Evolutionary conservation across 2,329 filamentous ascomycete species (phyloP).

Genomic region (Ophiostoma piceae): DNA sequence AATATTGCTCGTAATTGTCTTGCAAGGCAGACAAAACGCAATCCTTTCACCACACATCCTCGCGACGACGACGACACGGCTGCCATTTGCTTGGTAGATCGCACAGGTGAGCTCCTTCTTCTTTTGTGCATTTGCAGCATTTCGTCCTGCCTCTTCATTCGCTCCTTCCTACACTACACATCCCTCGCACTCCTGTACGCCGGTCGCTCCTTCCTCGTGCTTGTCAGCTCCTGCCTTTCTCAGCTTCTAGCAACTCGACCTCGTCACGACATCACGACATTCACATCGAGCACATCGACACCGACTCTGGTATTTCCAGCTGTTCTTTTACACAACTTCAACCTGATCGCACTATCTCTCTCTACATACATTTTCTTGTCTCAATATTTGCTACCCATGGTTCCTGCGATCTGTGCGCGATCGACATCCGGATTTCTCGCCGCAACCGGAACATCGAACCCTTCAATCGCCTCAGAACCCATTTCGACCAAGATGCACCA

Average conservation of each 20-base stretch:
- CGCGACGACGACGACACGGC: constrained; percentile 1
- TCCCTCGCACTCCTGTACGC: too few species aligned
- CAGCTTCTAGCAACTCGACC: neutral
- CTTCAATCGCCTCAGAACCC: neutral
- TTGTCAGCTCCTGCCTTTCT: neutral
- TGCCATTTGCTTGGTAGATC: neutral
- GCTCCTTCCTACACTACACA: neutral
- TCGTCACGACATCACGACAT: neutral
- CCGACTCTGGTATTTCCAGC: neutral
- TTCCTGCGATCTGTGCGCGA: neutral
- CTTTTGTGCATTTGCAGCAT: neutral
- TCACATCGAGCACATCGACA: neutral
- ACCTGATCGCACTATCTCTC: neutral
- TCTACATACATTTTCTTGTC: neutral
- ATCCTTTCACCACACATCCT: constrained; percentile 5
- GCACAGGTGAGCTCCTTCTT: constrained; percentile 8
- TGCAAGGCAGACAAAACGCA: neutral
- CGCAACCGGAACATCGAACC: neutral
- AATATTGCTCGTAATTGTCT: neutral
- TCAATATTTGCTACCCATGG: neutral
- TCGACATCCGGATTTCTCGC: neutral
- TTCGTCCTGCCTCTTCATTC: neutral
- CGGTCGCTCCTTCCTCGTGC: neutral
- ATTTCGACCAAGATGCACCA: neutral
- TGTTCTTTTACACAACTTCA: neutral